Conservation (phyloP, 352 stramenopile species). For the Phytopythium cucurbitacearum region DNA sequence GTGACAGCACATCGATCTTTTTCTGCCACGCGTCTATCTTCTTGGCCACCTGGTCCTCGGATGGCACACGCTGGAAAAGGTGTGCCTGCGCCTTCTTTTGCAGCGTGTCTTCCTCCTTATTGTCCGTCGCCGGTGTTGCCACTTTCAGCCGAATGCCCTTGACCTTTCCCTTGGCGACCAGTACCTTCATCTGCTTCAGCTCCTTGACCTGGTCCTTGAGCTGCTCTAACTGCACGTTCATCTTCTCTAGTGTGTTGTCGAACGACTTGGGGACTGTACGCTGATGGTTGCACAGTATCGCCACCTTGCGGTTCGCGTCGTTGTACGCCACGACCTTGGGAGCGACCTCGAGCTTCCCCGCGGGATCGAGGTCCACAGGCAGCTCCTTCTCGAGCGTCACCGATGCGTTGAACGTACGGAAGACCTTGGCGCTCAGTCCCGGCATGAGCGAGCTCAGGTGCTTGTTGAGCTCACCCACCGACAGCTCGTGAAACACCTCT, state of each 20-base stretch:
- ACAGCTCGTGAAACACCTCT: conserved; percentile 98
- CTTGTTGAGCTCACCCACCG: conserved; percentile 95
- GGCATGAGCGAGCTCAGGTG: conserved; percentile 99
- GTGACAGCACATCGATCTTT: conserved; percentile 88
- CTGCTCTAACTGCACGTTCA: conserved; percentile 90
- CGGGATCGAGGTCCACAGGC: conserved; percentile 48
- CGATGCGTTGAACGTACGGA: conserved; percentile 99
- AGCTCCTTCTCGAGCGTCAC: conserved; percentile 98
- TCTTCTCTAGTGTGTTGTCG: conserved; percentile 92
- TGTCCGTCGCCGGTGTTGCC: conserved; percentile 47
- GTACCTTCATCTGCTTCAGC: conserved; percentile 90
- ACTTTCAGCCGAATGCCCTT: conserved; percentile 91
- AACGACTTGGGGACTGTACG: conserved; percentile 97
- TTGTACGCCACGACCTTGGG: conserved; percentile 99
- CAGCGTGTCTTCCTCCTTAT: conserved; percentile 78
- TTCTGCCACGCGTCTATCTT: conserved; percentile 93
- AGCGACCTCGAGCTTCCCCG: conserved; percentile 59
- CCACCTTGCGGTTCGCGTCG: conserved; percentile 99
- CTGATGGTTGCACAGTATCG: conserved; percentile 99
- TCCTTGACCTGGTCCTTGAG: conserved; percentile 95
- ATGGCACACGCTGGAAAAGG: conserved; percentile 91
- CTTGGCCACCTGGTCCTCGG: conserved; percentile 91
- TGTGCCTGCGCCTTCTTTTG: conserved; percentile 93
- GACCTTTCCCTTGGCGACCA: conserved; percentile 85
- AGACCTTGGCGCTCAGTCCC: conserved; percentile 99